Percentiles rank a stretch among this genome's conserved stretches.
phyloP scores from a whole-genome alignment of 1,284 basidiomycete species.

The Porogramme epimiltina region DNA sequence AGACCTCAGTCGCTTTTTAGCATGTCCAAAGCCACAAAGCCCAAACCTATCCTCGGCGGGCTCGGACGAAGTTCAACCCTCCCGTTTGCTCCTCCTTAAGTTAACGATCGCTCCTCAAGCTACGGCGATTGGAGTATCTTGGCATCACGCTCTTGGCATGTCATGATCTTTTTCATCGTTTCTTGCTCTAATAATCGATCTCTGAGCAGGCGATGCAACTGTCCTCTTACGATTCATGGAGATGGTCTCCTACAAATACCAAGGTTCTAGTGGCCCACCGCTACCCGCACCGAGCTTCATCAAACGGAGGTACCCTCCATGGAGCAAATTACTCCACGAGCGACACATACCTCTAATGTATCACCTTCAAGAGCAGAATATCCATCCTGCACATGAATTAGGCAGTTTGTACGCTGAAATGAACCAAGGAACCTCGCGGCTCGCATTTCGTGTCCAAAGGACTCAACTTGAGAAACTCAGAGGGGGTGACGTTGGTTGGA shows the following conservation, averaged over 20 bases:
- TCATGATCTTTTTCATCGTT: not conserved
- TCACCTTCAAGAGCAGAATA: conserved; percentile 12
- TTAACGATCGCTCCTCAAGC: conserved; percentile 25
- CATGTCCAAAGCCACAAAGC: not conserved
- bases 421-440: conserved; percentile 4
- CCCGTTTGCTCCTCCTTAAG: conserved; percentile 31
- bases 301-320: conserved; percentile 6
- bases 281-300: conserved; percentile 9
- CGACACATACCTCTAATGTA: conserved; percentile 13
- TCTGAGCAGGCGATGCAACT: conserved; percentile 31
- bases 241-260: conserved; percentile 13
- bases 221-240: conserved; percentile 32
- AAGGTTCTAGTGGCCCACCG: not conserved
- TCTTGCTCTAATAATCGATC: not conserved
- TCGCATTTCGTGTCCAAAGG: conserved; percentile 5
- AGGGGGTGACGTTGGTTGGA: not conserved
- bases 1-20: conserved; percentile 24
- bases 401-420: conserved; percentile 8
- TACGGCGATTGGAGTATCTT: conserved; percentile 35
- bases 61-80: too few species aligned
- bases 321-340: conserved; percentile 2
- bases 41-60: too few species aligned
- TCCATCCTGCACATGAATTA: conserved; percentile 5
- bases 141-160: conserved; percentile 36
- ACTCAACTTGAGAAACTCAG: conserved; percentile 18